Evolutionary conservation across 179 eudicot genomes (phyloP).

Genomic region (Camellia oleifera): DNA sequence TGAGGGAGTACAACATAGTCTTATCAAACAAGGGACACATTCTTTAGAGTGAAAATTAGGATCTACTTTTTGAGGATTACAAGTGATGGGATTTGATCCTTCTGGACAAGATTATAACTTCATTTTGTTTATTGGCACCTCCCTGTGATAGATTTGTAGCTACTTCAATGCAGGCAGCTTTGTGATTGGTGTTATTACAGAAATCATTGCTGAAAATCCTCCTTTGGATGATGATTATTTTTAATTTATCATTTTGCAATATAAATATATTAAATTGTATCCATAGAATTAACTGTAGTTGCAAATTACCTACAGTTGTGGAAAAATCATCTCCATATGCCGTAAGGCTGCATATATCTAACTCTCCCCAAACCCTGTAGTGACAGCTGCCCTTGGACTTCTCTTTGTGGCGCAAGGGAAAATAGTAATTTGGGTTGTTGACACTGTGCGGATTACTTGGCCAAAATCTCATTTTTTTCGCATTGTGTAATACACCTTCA

Average conservation of each 20-base stretch:
- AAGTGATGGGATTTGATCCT: neutral
- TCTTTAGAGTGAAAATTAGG: neutral
- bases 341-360: too few relatives aligned
- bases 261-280: too few relatives aligned
- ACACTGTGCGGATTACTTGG: too few relatives aligned
- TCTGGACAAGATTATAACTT: neutral
- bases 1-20: slow-evolving; percentile 1
- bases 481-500: too few relatives aligned
- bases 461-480: too few relatives aligned
- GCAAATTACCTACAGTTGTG: too few relatives aligned
- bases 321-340: too few relatives aligned
- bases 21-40: neutral
- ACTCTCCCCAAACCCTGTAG: too few relatives aligned
- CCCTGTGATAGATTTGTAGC: neutral
- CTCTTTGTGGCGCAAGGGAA: too few relatives aligned
- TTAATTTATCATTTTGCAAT: neutral
- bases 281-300: too few relatives aligned
- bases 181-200: neutral
- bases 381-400: too few relatives aligned
- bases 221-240: neutral
- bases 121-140: neutral
- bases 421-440: too few relatives aligned
- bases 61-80: neutral
- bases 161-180: neutral
- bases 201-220: neutral